These are phyloP conservation scores for Tagetes erecta DNA, from an alignment of 129 eudicot genomes.

Conservation along the genomic window DNA sequence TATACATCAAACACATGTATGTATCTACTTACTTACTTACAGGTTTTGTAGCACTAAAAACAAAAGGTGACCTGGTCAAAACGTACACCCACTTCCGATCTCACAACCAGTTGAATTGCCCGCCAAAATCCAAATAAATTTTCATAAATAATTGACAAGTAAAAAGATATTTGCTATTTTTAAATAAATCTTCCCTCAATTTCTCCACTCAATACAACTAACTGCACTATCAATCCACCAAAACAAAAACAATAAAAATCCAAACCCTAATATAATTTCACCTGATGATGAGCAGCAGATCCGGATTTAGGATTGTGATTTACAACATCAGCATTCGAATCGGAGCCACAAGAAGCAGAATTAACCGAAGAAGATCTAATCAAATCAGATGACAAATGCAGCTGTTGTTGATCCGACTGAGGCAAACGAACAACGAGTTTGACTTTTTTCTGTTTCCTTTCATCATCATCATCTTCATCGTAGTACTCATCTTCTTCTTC, in stretches of 20 bases:
- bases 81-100: conserved; percentile 49
- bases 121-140: conserved; percentile 37
- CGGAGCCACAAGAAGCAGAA: conserved; percentile 45
- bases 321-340: conserved; percentile 45
- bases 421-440: conserved; percentile 75
- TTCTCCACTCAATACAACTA: conserved; percentile 5
- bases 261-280: conserved; percentile 34
- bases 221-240: not conserved
- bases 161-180: conserved; percentile 29
- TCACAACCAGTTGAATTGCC: conserved; percentile 34
- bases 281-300: conserved; percentile 61
- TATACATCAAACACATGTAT: too few species aligned
- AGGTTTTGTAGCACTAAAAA: too few species aligned
- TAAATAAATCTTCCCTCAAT: conserved; percentile 29
- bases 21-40: too few species aligned
- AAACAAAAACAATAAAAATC: not conserved
- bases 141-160: conserved; percentile 19
- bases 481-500: conserved; percentile 34
- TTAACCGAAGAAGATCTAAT: conserved; percentile 39
- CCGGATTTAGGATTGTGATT: conserved; percentile 49
- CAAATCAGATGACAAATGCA: conserved; percentile 35
- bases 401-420: conserved; percentile 37
- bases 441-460: conserved; percentile 69
- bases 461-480: conserved; percentile 93
- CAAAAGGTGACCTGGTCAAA: not conserved